Base-by-base conservation (phyloP, 805 yeast species). In the Saccharomycopsis malanga region DNA sequence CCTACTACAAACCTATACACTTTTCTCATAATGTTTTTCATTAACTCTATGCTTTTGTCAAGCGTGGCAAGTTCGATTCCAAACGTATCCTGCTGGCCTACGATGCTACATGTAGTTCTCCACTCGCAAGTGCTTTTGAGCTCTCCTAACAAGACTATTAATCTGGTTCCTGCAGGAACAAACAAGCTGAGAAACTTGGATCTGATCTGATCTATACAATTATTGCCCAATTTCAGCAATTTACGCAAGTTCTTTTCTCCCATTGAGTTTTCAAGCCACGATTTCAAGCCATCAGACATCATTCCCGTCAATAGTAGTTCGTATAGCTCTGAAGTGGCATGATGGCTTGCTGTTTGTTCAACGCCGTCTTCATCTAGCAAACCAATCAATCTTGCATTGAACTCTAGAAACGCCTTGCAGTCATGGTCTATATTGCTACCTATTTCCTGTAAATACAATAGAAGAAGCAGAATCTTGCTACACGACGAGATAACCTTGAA, bases 221-320 rank as follows among this genome's bases (percentile, higher is more conserved):
- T 61, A 30, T 68, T 70, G 0, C 83, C 81, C 15, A 71, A 44
- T 44, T 69, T 71, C 2, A 64, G 62, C 74, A 87, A 74, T 53
- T 76, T 68, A 52, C 73, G 76, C 17, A 76, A 59, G 24, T 85
- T 85, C 52, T 83, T 66, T 52, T 81, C 87, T 0, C 86, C 88
- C 29, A 83, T 64, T 41, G 79, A 76, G 54, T 81, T 80, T 20
- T 75, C 70, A 57, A 84, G 64, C 79, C 80, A 83, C 47, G 76
- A 79, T 49, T 70, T 71, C 1, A 77, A 63, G 0, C 68, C 61
- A 12, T 65, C 68, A 1, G 77, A 70, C 44, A 74, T 64, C 53
- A 49, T 46, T 1, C 83, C 83, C 0, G 84, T 76, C 3, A 79
- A 56, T 2, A 79, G 59, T 20, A 76, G 55, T 42, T 74, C 75